Evolutionary conservation across 768 basidiomycete species (phyloP).

Genomic region (Hypsizygus marmoreus): DNA sequence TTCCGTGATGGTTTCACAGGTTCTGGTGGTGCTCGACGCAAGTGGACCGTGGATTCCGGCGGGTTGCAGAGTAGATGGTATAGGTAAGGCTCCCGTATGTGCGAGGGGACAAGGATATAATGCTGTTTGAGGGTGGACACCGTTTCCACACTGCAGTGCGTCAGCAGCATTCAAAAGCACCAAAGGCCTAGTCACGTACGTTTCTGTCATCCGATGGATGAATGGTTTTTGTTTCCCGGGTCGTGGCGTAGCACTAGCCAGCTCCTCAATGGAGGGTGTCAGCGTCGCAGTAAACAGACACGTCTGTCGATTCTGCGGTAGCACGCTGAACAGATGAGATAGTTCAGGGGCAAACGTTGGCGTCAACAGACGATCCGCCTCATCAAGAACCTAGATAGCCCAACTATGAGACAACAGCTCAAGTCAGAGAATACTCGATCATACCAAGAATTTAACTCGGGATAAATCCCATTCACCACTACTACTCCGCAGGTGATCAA

Average conservation of each 20-base stretch:
- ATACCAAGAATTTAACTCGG: conserved; percentile 81
- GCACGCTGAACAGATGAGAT: conserved; percentile 67
- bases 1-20: conserved; percentile 38
- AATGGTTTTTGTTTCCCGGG: conserved; percentile 87
- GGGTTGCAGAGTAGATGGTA: conserved; percentile 89
- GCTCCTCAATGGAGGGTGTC: conserved; percentile 79
- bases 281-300: conserved; percentile 96
- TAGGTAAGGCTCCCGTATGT: conserved; percentile 91
- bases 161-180: conserved; percentile 3
- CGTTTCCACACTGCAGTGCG: conserved; percentile 71
- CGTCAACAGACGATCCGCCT: conserved; percentile 92
- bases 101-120: conserved; percentile 92
- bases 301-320: conserved; percentile 90
- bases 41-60: conserved; percentile 71
- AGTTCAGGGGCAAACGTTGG: conserved; percentile 89
- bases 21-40: conserved; percentile 66
- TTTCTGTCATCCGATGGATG: conserved; percentile 74
- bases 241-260: conserved; percentile 72
- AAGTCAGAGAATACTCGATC: conserved; percentile 19
- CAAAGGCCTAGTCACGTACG: conserved; percentile 45
- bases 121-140: conserved; percentile 86
- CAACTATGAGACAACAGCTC: neutral
- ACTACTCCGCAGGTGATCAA: conserved; percentile 83
- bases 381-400: conserved; percentile 78
- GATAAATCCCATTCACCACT: conserved; percentile 83